Conservation (phyloP, 2,329 filamentous ascomycete species). For the Aspergillus quadricinctus region DNA sequence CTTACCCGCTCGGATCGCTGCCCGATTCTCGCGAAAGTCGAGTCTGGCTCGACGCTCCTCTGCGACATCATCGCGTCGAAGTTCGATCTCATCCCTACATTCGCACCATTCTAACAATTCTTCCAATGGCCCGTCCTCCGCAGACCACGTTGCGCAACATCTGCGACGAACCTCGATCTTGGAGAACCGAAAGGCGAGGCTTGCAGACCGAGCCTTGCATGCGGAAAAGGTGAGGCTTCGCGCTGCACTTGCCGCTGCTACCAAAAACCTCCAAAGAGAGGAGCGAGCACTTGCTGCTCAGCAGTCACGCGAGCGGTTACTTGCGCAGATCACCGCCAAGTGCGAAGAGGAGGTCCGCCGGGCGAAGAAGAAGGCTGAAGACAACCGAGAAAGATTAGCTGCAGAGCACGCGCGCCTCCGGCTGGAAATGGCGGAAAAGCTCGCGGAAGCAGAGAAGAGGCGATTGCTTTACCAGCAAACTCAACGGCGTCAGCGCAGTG, state of each 20-base stretch:
- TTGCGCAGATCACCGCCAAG: slow-evolving; percentile 61
- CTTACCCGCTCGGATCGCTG: slow-evolving; percentile 58
- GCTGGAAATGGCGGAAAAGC: slow-evolving; percentile 61
- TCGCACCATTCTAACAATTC: slow-evolving; percentile 55
- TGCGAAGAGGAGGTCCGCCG: slow-evolving; percentile 63
- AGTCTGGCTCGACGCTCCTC: slow-evolving; percentile 56
- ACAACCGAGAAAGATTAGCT: slow-evolving; percentile 60
- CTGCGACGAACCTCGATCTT: slow-evolving; percentile 62
- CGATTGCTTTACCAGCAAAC: slow-evolving; percentile 46
- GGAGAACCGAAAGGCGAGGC: slow-evolving; percentile 59
- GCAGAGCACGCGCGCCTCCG: slow-evolving; percentile 57
- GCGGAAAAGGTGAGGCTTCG: slow-evolving; percentile 62
- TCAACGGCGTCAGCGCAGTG: slow-evolving; percentile 48
- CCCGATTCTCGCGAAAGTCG: slow-evolving; percentile 56
- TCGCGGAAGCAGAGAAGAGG: slow-evolving; percentile 59
- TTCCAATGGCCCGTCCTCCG: slow-evolving; percentile 47
- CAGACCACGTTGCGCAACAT: slow-evolving; percentile 60
- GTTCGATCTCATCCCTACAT: slow-evolving; percentile 61
- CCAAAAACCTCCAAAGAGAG: slow-evolving; percentile 54
- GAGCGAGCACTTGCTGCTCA: slow-evolving; percentile 61
- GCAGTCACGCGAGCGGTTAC: slow-evolving; percentile 58
- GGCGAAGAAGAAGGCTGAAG: slow-evolving; percentile 63
- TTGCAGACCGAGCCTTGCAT: slow-evolving; percentile 62
- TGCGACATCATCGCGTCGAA: slow-evolving; percentile 59
- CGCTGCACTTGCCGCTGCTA: slow-evolving; percentile 56